Conservation (phyloP, 1,139 yeast genomes). For the Nematodospora anomalae region DNA sequence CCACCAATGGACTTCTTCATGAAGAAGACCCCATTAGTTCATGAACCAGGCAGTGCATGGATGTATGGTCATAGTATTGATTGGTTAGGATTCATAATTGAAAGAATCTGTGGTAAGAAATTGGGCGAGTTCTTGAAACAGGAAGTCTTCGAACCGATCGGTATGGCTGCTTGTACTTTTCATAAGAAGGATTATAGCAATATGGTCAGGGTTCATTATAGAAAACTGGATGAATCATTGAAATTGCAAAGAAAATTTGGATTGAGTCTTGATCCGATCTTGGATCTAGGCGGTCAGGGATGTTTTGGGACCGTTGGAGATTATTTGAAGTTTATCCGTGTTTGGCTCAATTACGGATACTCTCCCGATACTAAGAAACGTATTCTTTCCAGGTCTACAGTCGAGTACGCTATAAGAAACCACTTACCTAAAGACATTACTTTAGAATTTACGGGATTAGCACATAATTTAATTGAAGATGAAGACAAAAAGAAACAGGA, state of each 20-base stretch:
- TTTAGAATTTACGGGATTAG: constrained; percentile 20
- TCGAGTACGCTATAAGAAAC: constrained; percentile 32
- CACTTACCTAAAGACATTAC: constrained; percentile 32
- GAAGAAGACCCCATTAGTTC: constrained; percentile 40
- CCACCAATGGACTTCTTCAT: constrained; percentile 30
- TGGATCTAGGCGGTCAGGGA: constrained; percentile 55
- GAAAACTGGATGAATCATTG: constrained; percentile 20
- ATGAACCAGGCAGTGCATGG: constrained; percentile 56
- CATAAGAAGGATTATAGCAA: constrained; percentile 27
- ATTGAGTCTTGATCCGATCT: constrained; percentile 25
- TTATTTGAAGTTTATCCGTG: constrained; percentile 42
- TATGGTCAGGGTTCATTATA: constrained; percentile 26
- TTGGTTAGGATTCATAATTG: constrained; percentile 52
- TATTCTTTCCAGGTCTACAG: constrained; percentile 33
- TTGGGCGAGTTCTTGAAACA: constrained; percentile 43
- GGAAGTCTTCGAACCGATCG: constrained; percentile 46
- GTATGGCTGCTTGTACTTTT: constrained; percentile 41
- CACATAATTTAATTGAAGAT: constrained; percentile 17
- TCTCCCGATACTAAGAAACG: constrained; percentile 39
- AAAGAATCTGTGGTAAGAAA: constrained; percentile 41
- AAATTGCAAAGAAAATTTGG: constrained; percentile 18
- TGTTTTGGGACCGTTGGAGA: constrained; percentile 44
- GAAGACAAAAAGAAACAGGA: constrained; percentile 52
- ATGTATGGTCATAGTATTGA: constrained; percentile 53
- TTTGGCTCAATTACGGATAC: constrained; percentile 47